A percentile compares a stretch with the other conserved stretches of the same genome.
Conservation (phyloP, 495 filamentous ascomycete genomes). For the Penicillium lagena region DNA sequence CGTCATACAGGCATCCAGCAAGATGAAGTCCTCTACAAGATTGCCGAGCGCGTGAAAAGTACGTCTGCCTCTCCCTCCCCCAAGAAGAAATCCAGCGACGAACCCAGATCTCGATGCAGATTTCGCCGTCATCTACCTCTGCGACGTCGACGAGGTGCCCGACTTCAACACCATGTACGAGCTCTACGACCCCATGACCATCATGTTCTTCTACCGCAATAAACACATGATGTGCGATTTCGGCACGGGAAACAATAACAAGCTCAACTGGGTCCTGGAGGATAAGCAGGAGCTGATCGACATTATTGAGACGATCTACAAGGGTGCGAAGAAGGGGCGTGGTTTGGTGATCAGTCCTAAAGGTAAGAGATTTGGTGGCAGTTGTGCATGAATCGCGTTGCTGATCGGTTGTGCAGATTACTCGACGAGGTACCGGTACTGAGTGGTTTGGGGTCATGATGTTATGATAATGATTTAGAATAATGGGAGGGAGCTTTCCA, state of each 20-base stretch:
- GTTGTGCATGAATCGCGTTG: background rate
- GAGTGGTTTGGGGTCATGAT: conserved; percentile 6
- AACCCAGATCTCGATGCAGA: conserved; percentile 12
- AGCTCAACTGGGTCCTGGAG: conserved; percentile 93
- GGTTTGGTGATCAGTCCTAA: conserved; percentile 96
- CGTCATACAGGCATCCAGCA: conserved; percentile 64
- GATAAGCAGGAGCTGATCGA: conserved; percentile 99
- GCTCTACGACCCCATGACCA: conserved; percentile 64
- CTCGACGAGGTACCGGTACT: conserved; percentile 79
- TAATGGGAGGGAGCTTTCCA: conserved; percentile 7
- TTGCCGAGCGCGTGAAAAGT: conserved; percentile 42
- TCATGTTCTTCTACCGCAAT: conserved; percentile 95
- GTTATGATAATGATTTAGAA: conserved; percentile 1
- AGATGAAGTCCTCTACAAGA: conserved; percentile 87
- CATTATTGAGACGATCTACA: conserved; percentile 96
- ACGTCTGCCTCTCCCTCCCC: conserved; percentile 7
- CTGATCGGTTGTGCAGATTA: conserved; percentile 51
- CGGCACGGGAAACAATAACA: conserved; percentile 98
- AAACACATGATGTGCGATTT: conserved; percentile 99
- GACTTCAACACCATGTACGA: conserved; percentile 97
- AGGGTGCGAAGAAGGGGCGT: conserved; percentile 92
- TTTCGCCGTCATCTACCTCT: conserved; percentile 86
- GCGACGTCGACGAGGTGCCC: conserved; percentile 91
- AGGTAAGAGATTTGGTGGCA: conserved; percentile 28
- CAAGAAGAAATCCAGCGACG: background rate